Base-by-base conservation (phyloP, 495 filamentous ascomycete genomes). In the Penicillium bialowiezense region DNA sequence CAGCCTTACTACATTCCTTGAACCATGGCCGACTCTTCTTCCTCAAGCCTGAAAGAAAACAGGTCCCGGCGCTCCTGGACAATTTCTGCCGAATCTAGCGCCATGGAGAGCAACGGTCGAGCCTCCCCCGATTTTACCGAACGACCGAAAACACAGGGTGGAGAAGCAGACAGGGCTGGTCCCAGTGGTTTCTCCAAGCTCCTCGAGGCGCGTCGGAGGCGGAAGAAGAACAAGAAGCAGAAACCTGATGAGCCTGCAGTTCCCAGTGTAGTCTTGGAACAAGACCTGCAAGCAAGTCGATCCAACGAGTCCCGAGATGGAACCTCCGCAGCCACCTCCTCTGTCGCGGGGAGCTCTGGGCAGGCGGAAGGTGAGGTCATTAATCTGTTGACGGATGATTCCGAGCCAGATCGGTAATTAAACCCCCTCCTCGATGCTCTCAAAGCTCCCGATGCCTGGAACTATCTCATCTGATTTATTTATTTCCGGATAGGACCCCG, bases 351-450 rank as follows among this genome's bases (percentile, higher is more conserved):
- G 18, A 62, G 48, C 34, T 56, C 47, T 33, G 41, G 17, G 26
- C 34, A 41, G 34, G 57, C 48, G 9, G 62, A 65, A 23, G 46
- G 52, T 21, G 68, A 74, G 32, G 58, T 61, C 26, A 77, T 78
- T 56, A 84, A 81, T 55, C 67, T 88, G 15, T 59, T 87, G 51
- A 87, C 83, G 12, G 80, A 87, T 58, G 87, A 88, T 60, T 86
- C 84, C 7, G 87, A 89, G 37, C 68, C 73, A 15, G 87, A 87
- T 52, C 70, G 71, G 87, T 90, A 76, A 80, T 84, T 79, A n/a
- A n/a, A n/a, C n/a, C n/a, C n/a, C n/a, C n/a, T n/a, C n/a, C n/a
- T n/a, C n/a, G n/a, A n/a, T n/a, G n/a, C n/a, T n/a, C n/a, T n/a
- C n/a, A n/a, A n/a, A n/a, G n/a, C n/a, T n/a, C n/a, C n/a, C n/a